Evolutionary conservation across 1,284 basidiomycete species (phyloP).

Genomic region (Golubevia pallescens): DNA sequence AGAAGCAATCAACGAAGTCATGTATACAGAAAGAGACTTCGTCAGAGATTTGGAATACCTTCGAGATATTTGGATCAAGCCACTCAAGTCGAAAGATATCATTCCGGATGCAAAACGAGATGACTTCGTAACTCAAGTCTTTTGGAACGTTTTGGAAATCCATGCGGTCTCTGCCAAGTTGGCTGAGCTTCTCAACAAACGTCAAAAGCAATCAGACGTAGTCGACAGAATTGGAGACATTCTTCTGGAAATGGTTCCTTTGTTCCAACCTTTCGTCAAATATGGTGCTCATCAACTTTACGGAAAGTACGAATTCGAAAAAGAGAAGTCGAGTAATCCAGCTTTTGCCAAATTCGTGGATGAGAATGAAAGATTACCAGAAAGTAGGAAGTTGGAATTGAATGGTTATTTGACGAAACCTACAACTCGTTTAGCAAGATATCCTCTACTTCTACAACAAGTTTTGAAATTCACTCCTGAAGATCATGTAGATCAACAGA

Average conservation of each 20-base stretch:
- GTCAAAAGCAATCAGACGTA: conserved; percentile 54
- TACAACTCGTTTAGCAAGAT: conserved; percentile 58
- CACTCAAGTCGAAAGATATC: conserved; percentile 44
- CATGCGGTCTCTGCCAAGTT: conserved; percentile 55
- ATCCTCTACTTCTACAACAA: conserved; percentile 56
- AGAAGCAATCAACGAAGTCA: conserved; percentile 62
- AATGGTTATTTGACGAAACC: conserved; percentile 64
- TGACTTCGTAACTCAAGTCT: conserved; percentile 58
- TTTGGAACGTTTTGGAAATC: conserved; percentile 61
- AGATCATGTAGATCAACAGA: conserved; percentile 52
- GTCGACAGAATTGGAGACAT: conserved; percentile 60
- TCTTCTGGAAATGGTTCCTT: conserved; percentile 51
- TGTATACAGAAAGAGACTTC: conserved; percentile 61
- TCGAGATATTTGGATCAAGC: conserved; percentile 58
- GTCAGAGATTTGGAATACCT: conserved; percentile 61
- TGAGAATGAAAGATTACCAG: conserved; percentile 54
- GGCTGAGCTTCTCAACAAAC: conserved; percentile 50
- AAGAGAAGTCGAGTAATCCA: conserved; percentile 51
- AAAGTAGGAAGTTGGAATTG: conserved; percentile 57
- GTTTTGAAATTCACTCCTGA: conserved; percentile 57
- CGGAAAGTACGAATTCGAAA: conserved; percentile 59
- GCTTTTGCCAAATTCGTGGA: conserved; percentile 59
- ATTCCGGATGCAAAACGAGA: conserved; percentile 49
- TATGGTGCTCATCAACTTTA: conserved; percentile 61
- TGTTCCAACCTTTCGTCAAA: conserved; percentile 60